phyloP scores from a whole-genome alignment of 371 early-diverging fungal species.

The Mucor indicus region DNA sequence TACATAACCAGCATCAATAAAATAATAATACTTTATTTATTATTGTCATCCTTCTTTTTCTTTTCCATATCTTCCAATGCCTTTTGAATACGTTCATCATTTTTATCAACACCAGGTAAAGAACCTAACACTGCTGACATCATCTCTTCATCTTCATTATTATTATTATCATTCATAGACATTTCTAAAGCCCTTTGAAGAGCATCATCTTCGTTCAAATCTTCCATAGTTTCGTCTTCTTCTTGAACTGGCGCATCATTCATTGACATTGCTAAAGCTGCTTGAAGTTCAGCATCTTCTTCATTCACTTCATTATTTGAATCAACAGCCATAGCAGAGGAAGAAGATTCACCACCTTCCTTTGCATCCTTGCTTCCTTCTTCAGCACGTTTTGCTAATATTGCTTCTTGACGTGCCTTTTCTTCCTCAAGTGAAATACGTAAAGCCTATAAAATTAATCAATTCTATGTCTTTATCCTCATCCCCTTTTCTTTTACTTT shows the following conservation, averaged over 20 bases:
- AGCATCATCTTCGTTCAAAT: conserved; percentile 84
- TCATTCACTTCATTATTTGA: conserved; percentile 15
- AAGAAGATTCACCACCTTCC: conserved; percentile 36
- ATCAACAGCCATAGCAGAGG: conserved; percentile 51
- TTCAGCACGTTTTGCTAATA: conserved; percentile 48
- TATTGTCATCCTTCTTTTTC: conserved; percentile 47
- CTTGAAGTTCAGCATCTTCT: conserved; percentile 55
- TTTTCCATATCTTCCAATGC: conserved; percentile 59
- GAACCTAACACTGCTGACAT: conserved; percentile 74
- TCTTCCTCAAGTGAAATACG: conserved; percentile 97
- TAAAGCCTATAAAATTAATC: conserved; percentile 59
- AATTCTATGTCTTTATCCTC: neutral
- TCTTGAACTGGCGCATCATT: conserved; percentile 30
- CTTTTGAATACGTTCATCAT: conserved; percentile 82
- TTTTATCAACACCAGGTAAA: conserved; percentile 86
- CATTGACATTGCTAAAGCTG: conserved; percentile 72
- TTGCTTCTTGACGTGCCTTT: conserved; percentile 85
- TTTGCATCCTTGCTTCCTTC: conserved; percentile 12
- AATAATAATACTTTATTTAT: no score
- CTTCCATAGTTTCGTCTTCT: conserved; percentile 71
- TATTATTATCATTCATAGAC: conserved; percentile 67
- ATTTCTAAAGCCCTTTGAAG: conserved; percentile 83
- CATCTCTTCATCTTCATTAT: conserved; percentile 39
- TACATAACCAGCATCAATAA: no score
- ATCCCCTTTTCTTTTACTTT: conserved; percentile 4